phyloP scores from a whole-genome alignment of 2,329 filamentous ascomycete species.

The Boeremia exigua region DNA sequence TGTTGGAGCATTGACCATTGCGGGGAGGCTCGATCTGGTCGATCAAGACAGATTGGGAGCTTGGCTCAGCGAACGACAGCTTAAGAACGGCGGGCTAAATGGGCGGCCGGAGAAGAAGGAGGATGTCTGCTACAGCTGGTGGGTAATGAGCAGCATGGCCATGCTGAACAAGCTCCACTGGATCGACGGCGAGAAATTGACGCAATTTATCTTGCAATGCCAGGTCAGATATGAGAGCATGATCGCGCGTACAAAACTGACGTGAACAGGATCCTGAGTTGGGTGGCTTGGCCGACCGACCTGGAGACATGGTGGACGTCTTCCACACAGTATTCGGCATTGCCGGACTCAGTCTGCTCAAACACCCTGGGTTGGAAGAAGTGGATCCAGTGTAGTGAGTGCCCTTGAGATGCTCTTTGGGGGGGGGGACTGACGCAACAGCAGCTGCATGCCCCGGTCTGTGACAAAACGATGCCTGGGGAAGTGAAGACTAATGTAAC shows the following conservation, averaged over 20 bases:
- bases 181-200: conserved; percentile 85
- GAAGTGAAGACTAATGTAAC: conserved; percentile 19
- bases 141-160: conserved; percentile 89
- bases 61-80: conserved; percentile 93
- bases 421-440: conserved; percentile 12
- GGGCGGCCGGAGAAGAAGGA: conserved; percentile 94
- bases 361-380: conserved; percentile 75
- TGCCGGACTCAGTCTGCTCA: conserved; percentile 83
- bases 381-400: conserved; percentile 87
- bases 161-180: conserved; percentile 90
- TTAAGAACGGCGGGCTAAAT: conserved; percentile 87
- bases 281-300: conserved; percentile 88
- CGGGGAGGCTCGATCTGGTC: conserved; percentile 78
- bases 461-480: conserved; percentile 46
- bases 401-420: not conserved
- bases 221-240: conserved; percentile 56
- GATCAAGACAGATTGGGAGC: conserved; percentile 81
- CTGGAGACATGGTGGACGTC: conserved; percentile 94
- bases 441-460: conserved; percentile 50
- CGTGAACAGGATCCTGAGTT: conserved; percentile 69
- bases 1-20: conserved; percentile 84
- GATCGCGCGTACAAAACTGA: conserved; percentile 11
- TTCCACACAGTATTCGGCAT: conserved; percentile 94
- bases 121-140: conserved; percentile 99
- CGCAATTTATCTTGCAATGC: conserved; percentile 81